A percentile compares a stretch with the other conserved stretches of the same genome.
These are phyloP conservation scores for Cyclotella sp. DNA, from an alignment of 108 stramenopile species.

Conservation along the genomic window DNA sequence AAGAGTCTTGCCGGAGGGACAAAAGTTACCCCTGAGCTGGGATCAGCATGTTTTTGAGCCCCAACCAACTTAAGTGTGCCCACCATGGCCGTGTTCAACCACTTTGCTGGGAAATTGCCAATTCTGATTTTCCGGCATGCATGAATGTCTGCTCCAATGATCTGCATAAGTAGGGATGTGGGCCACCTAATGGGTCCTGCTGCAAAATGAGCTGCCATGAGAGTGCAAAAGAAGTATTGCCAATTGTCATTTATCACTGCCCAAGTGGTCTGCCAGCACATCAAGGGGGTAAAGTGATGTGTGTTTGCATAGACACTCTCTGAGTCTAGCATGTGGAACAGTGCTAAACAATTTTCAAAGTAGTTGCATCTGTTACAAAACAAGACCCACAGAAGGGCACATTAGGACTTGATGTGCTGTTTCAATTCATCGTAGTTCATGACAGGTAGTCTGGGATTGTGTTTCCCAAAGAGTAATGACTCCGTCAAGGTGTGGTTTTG, in stretches of 20 bases:
- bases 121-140: not conserved
- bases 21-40: too few relatives aligned
- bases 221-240: not conserved
- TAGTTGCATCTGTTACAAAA: not conserved
- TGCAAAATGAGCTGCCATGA: not conserved
- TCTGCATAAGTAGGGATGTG: not conserved
- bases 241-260: not conserved
- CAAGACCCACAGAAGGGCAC: not conserved
- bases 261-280: constrained; percentile 3
- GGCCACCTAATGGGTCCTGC: not conserved
- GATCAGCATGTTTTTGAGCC: too few relatives aligned
- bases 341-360: not conserved
- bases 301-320: not conserved
- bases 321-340: not conserved
- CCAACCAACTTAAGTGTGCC: too few relatives aligned
- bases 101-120: not conserved
- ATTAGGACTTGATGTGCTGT: not conserved
- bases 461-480: not conserved
- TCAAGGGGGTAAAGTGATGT: not conserved
- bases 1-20: too few relatives aligned
- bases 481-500: not conserved
- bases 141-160: too few relatives aligned
- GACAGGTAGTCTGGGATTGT: not conserved
- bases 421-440: not conserved
- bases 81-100: not conserved